Evolutionary conservation across 1,284 basidiomycete species (phyloP).

Genomic region (Rhizopogon hawkerae): DNA sequence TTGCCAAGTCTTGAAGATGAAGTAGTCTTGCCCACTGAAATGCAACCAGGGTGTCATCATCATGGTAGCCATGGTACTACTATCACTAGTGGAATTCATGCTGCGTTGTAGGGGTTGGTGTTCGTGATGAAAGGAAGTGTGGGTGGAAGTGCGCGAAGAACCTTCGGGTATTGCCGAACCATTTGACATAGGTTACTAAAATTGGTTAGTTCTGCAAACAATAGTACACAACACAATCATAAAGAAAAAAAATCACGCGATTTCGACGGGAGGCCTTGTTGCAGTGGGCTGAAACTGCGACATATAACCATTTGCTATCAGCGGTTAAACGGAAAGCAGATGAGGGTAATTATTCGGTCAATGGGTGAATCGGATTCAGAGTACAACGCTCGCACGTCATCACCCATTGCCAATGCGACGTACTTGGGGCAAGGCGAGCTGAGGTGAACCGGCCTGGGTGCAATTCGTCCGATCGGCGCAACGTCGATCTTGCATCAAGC

Average conservation of each 20-base stretch:
- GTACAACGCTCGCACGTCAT: conserved; percentile 29
- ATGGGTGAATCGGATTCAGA: conserved; percentile 22
- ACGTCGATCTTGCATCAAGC: not conserved
- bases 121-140: not conserved
- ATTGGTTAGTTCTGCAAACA: not conserved
- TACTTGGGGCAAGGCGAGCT: conserved; percentile 12
- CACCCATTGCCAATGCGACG: conserved; percentile 9
- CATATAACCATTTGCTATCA: not conserved
- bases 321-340: not conserved
- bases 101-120: not conserved
- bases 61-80: conserved; percentile 17
- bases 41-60: conserved; percentile 62
- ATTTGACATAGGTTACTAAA: not conserved
- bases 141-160: not conserved
- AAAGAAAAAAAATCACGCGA: too few species aligned
- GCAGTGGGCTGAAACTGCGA: too few species aligned
- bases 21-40: conserved; percentile 50
- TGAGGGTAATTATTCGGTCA: not conserved
- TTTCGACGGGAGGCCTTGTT: not conserved
- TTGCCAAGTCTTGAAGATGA: conserved; percentile 63
- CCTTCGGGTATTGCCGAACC: not conserved
- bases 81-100: conserved; percentile 9
- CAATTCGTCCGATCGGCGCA: not conserved
- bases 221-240: too few species aligned
- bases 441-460: not conserved